Evolutionary conservation across 2,329 filamentous ascomycete species (phyloP).

Genomic region (Aspergillus sp.): DNA sequence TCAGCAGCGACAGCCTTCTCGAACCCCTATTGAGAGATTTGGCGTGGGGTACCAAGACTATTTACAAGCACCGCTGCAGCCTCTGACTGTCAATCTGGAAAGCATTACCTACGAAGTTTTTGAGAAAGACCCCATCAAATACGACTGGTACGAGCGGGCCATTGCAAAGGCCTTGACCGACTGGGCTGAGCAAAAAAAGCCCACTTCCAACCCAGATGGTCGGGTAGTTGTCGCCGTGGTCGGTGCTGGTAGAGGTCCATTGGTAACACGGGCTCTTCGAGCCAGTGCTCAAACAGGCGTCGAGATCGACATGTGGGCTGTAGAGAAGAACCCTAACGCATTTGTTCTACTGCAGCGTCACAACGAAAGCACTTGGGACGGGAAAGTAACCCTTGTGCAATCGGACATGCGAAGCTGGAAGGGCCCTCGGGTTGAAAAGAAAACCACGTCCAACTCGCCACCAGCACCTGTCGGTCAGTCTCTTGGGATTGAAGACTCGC

Average conservation of each 20-base stretch:
- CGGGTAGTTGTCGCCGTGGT: conserved; percentile 84
- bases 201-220: conserved; percentile 66
- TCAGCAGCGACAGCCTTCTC: conserved; percentile 71
- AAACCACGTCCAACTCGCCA: conserved; percentile 7
- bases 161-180: conserved; percentile 76
- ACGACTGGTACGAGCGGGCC: conserved; percentile 88
- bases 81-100: conserved; percentile 91
- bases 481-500: conserved; percentile 24
- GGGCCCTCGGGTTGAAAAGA: conserved; percentile 54
- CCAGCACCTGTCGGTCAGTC: conserved; percentile 28
- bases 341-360: conserved; percentile 88
- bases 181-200: conserved; percentile 67
- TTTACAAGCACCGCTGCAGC: conserved; percentile 89
- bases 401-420: conserved; percentile 98
- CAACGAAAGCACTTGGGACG: conserved; percentile 76
- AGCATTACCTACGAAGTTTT: conserved; percentile 98
- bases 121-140: conserved; percentile 97
- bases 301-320: conserved; percentile 78
- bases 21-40: conserved; percentile 60
- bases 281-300: conserved; percentile 75
- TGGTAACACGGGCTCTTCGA: conserved; percentile 80
- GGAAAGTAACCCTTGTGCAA: conserved; percentile 80
- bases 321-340: conserved; percentile 98
- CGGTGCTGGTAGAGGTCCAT: conserved; percentile 84
- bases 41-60: conserved; percentile 82